Evolutionary conservation across 1,139 yeast genomes (phyloP), one percentile per base, ranked within the genome.

Genomic region (Nadsonia starkeyi-henricii): DNA sequence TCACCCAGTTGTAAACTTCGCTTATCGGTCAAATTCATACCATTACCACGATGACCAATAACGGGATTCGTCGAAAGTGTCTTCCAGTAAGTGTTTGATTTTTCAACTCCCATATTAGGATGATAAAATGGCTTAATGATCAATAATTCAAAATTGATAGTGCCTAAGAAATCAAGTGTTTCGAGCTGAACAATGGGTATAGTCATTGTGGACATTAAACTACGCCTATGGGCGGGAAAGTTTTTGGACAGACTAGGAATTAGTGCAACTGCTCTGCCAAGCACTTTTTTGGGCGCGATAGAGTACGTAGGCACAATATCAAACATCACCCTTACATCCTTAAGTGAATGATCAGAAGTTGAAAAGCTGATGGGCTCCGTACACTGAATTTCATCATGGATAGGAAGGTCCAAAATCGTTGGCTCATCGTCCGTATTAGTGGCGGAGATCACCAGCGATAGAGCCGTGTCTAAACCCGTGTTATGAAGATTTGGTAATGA

Each of bases 21-120:
- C 48, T 81, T 75, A 46, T 76, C 74, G 20, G 78, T 75, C 43
- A 71, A 70, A 65, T 91, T 91, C 68, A 88, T 89, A 55, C 98
- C 98, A 55, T 88, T 71, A 7, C 98, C 98, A 59, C 98, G 78
- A 62, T 91, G 98, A 1, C 98, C 98, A 66, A 91, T 91, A 39
- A 91, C 95, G 54, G 96, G 73, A 1, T 96, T 85, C 0, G 93
- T 78, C 3, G 83, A 89, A 52, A 86, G 70, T 41, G 91, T 86
- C 61, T 85, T 85, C 97, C 97, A 91, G 65, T 88, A 89, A 1
- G 94, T 83, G 50, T 85, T 85, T 1, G 89, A 77, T 58, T 84
- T 74, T 45, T 75, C 77, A 21, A 84, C 67, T 8, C 76, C 75
- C 79, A 84, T 78, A 36, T 77, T 74, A 9, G 81, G 78, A 61